Evolutionary conservation across 176 grass and related monocot species (phyloP).

Genomic region (Cocos nucifera): DNA sequence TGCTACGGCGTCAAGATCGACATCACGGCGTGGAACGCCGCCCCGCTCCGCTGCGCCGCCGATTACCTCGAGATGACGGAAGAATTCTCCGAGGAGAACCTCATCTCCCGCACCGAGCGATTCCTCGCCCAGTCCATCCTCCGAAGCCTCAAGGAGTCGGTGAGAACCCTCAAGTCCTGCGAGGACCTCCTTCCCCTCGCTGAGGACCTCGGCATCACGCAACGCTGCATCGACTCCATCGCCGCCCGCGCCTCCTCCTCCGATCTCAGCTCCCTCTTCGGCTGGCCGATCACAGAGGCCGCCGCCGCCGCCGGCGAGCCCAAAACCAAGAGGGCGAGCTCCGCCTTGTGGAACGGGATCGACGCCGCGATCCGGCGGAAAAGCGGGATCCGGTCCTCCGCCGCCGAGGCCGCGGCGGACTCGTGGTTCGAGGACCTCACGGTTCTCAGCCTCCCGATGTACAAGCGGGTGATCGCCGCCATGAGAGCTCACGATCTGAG

Average conservation of each 20-base stretch:
- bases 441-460: constrained; percentile 47
- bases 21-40: constrained; percentile 58
- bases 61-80: constrained; percentile 81
- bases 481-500: constrained; percentile 67
- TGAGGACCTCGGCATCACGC: constrained; percentile 57
- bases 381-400: constrained; percentile 4
- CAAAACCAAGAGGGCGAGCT: not conserved
- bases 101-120: constrained; percentile 61
- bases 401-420: constrained; percentile 2
- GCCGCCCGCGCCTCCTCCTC: constrained; percentile 55
- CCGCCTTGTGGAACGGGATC: constrained; percentile 6
- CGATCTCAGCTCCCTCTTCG: constrained; percentile 63
- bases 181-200: constrained; percentile 57
- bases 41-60: constrained; percentile 71
- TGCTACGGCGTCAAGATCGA: constrained; percentile 97
- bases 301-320: constrained; percentile 8
- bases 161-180: constrained; percentile 72
- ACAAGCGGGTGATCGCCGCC: constrained; percentile 64
- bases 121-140: constrained; percentile 61
- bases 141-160: constrained; percentile 63
- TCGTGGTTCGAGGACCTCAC: constrained; percentile 85
- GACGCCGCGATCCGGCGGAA: constrained; percentile 5
- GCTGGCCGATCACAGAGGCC: constrained; percentile 65
- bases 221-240: constrained; percentile 68
- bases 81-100: constrained; percentile 78